Base-by-base conservation (phyloP, 345 rosid species). In the Nephelium lappaceum region DNA sequence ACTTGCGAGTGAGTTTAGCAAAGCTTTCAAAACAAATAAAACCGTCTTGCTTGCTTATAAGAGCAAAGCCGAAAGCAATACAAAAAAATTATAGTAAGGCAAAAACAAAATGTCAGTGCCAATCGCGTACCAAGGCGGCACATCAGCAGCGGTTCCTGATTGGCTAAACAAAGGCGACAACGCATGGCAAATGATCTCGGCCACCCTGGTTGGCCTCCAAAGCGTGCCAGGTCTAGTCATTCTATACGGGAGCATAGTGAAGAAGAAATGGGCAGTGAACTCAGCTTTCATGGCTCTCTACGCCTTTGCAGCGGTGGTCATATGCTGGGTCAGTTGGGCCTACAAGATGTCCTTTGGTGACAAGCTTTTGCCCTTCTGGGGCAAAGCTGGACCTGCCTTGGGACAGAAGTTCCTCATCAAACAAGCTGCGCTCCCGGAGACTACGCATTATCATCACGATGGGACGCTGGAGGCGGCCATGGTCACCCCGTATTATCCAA, bases 251-350 rank as follows among this genome's bases (percentile, higher is more conserved):
- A 87, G 90, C 77, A 81, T 86, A 0, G 89, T 86, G 1, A 86
- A 86, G 81, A 86, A 86, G 38, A 86, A 86, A 71, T 86, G 88
- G 86, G 89, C 87, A 0, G 87, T 86, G 23, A 86, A 86, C 31
- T 87, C 89, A 2, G 90, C 90, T 51, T 87, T 87, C 86, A 85
- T 87, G 90, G 88, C 90, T 11, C 76, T 87, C 0, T 87, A 87
- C 23, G 90, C 90, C 57, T 87, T 87, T 11, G 88, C 90, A 0
- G 82, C 85, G 0, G 90, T 87, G 4, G 81, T 87, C 66, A 15
- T 87, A 42, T 87, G 89, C 55, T 87, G 89, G 89, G 88, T 79
- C 1, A 64, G 19, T 27, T 87, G 89, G 89, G 89, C 82, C 6
- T 87, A 87, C 82, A 85, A 87, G 67, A 83, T 87, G 89, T 87